These are phyloP conservation scores for Suillus variegatus DNA, from an alignment of 768 basidiomycete genomes.

Conservation along the genomic window DNA sequence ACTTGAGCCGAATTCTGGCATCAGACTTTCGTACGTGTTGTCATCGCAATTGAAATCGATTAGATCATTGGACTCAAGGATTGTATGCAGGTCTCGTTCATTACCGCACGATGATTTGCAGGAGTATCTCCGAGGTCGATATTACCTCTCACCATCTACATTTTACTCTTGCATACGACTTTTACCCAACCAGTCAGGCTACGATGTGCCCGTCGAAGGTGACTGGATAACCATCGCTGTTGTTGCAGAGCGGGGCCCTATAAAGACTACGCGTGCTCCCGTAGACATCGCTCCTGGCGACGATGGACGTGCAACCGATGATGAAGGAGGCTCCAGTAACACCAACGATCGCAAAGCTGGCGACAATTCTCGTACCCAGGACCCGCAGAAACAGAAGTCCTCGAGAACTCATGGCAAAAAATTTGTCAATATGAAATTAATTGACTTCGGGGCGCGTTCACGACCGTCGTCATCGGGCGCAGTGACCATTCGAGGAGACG, in stretches of 20 bases:
- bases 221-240: constrained; percentile 98
- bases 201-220: constrained; percentile 88
- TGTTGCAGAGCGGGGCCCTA: constrained; percentile 84
- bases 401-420: constrained; percentile 62
- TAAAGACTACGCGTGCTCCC: constrained; percentile 72
- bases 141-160: constrained; percentile 84
- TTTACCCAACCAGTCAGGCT: constrained; percentile 75
- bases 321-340: constrained; percentile 14
- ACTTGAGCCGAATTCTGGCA: constrained; percentile 90
- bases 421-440: constrained; percentile 83
- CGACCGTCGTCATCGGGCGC: constrained; percentile 56
- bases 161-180: constrained; percentile 86
- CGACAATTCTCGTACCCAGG: constrained; percentile 10
- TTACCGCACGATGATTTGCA: constrained; percentile 78
- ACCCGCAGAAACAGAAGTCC: constrained; percentile 32
- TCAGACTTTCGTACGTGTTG: constrained; percentile 71
- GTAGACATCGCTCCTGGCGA: constrained; percentile 48
- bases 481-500: constrained; percentile 74
- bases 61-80: background rate
- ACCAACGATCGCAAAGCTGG: constrained; percentile 11
- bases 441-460: constrained; percentile 74
- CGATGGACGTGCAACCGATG: constrained; percentile 42
- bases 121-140: constrained; percentile 79
- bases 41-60: constrained; percentile 1
- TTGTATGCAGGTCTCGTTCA: constrained; percentile 58